Evolutionary conservation across 495 filamentous ascomycete genomes (phyloP), one percentile per base, ranked within the genome.

Genomic region (Bombardia bombarda): DNA sequence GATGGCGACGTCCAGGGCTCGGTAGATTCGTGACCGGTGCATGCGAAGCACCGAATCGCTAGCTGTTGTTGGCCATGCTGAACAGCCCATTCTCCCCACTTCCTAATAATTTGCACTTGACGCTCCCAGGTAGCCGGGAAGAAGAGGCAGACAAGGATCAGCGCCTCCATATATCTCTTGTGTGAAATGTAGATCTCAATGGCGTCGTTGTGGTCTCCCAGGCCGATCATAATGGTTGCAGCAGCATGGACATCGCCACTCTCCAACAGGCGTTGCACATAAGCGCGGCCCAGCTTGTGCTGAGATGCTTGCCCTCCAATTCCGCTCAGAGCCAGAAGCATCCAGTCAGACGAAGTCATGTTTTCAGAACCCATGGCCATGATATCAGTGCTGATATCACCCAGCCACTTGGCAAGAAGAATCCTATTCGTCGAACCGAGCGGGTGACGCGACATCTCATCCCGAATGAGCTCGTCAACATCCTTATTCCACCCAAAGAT

Each of bases 401-500:
- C 88, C 4, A 97, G 75, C 92, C 92, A 98, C 57, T 90, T 90
- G 4, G 85, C 75, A 4, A 96, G 73, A 19, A 96, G 68, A 35
- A 94, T 85, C 10, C 83, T 76, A 40, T 75, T 83, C 7, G 85
- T 75, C 10, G 87, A 89, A 16, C 83, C 80, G 1, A 74, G 55
- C 19, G 78, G 71, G 55, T 94, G 87, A 17, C 82, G 76, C 32
- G 72, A 73, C 63, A 92, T 77, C 70, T 98, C 93, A 61, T 97
- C 92, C 20, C 79, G 78, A 37, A 98, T 80, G 53, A 98, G 64
- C 28, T 78, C 80, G 38, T 89, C 77, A 39, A 88, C 80, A 54
- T 95, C 88, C 38, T 83, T 83, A 43, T 87, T 80, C 88, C 90
- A 97, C 8, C 92, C 93, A 67, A 98, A 98, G 1, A 98, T 87